Evolutionary conservation across 1,139 yeast species (phyloP).

Genomic region (Hemisphaericaspora subhashii): DNA sequence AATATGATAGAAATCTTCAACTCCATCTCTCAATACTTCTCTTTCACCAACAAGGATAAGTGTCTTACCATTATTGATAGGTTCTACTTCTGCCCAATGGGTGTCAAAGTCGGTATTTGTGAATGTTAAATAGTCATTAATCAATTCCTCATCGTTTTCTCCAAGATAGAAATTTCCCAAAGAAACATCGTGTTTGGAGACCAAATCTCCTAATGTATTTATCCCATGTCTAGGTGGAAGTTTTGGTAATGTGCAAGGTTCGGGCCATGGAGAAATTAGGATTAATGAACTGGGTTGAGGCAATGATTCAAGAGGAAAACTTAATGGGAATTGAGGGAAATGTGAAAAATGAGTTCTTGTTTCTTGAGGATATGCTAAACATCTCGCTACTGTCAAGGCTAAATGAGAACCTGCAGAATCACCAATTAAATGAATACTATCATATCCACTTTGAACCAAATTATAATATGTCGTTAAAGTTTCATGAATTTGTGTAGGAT

Average conservation of each 20-base stretch:
- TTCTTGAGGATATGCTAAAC: constrained; percentile 29
- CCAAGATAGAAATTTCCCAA: constrained; percentile 33
- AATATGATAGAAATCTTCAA: constrained; percentile 20
- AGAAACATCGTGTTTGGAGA: constrained; percentile 24
- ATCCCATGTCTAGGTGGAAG: constrained; percentile 23
- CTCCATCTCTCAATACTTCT: constrained; percentile 35
- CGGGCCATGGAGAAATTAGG: constrained; percentile 47
- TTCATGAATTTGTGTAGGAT: constrained; percentile 41
- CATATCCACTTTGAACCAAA: constrained; percentile 26
- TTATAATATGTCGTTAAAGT: constrained; percentile 25
- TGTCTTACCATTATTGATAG: constrained; percentile 26
- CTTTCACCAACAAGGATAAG: constrained; percentile 39
- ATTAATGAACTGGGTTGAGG: constrained; percentile 26
- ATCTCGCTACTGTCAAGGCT: constrained; percentile 29
- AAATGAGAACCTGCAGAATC: constrained; percentile 50
- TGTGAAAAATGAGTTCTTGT: constrained; percentile 18
- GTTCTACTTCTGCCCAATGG: constrained; percentile 33
- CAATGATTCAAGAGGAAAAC: constrained; percentile 15
- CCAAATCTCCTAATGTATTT: constrained; percentile 33
- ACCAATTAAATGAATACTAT: constrained; percentile 35
- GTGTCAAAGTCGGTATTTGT: constrained; percentile 23
- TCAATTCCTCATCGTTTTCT: constrained; percentile 18
- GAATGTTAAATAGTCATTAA: constrained; percentile 18
- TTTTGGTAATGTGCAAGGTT: constrained; percentile 17
- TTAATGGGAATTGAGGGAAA: constrained; percentile 17